A percentile compares a stretch with the other conserved stretches of the same genome.
phyloP scores from a whole-genome alignment of 306 rosid species.

The Boehmeria nivea region DNA sequence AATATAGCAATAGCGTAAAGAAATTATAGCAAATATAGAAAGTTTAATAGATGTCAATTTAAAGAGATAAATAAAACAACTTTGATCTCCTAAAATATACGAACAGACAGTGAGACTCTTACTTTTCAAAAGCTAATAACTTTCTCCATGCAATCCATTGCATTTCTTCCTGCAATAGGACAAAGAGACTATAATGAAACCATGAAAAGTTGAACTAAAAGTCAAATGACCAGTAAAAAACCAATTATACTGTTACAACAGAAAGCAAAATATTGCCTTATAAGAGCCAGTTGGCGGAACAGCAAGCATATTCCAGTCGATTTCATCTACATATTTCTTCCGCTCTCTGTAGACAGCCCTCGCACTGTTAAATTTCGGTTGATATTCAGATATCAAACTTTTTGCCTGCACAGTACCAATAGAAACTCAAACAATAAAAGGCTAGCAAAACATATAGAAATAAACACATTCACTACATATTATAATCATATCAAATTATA shows the following conservation, averaged over 20 bases:
- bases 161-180: conserved; percentile 72
- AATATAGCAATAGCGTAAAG: no score
- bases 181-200: background rate
- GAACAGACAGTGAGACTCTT: conserved; percentile 26
- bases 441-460: conserved; percentile 1
- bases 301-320: conserved; percentile 91
- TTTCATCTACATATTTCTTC: conserved; percentile 82
- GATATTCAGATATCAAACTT: conserved; percentile 87
- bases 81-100: background rate
- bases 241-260: background rate
- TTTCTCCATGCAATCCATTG: conserved; percentile 90
- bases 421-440: conserved; percentile 14
- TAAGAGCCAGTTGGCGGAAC: conserved; percentile 87
- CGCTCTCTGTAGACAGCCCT: conserved; percentile 96
- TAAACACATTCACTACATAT: conserved; percentile 3
- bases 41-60: no score
- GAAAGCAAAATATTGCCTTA: conserved; percentile 52
- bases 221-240: conserved; percentile 12
- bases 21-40: no score
- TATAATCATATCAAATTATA: conserved; percentile 14
- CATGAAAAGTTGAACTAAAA: background rate
- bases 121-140: conserved; percentile 85
- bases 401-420: conserved; percentile 64
- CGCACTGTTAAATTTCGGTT: conserved; percentile 81
- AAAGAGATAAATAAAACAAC: background rate